Conservation (phyloP, 257 asterid genomes). For the Lycium barbarum region DNA sequence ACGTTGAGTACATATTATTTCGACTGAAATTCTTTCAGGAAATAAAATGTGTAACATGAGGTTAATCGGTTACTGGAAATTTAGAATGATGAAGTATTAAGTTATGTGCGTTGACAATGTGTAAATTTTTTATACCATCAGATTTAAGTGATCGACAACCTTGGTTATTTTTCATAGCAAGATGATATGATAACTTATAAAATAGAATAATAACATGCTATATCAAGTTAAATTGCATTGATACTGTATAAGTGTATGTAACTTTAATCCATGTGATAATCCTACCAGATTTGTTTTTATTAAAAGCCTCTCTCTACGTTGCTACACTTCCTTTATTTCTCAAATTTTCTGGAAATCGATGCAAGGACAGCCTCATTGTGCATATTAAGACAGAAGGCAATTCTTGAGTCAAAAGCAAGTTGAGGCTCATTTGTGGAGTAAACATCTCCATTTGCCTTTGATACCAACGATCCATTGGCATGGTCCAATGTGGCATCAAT, state of each 20-base stretch:
- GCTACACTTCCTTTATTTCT: constrained; percentile 72
- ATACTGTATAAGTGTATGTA: neutral
- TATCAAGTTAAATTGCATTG: neutral
- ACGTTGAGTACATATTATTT: neutral
- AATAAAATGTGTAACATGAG: neutral
- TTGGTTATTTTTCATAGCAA: neutral
- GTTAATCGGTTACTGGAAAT: neutral
- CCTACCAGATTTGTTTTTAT: neutral
- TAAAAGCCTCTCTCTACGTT: constrained; percentile 58
- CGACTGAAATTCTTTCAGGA: neutral
- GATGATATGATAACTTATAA: neutral
- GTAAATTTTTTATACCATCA: neutral
- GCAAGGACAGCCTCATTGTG: constrained; percentile 83
- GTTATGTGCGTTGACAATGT: neutral
- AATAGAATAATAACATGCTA: neutral
- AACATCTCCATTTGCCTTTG: constrained; percentile 76
- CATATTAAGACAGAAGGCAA: constrained; percentile 75
- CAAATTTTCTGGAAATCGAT: constrained; percentile 70
- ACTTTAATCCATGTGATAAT: neutral
- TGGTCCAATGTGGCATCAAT: constrained; percentile 79
- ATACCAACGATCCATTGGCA: constrained; percentile 75
- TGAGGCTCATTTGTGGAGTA: constrained; percentile 85
- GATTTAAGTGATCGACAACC: neutral
- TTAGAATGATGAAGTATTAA: too few species aligned
- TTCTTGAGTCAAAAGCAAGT: constrained; percentile 72